Evolutionary conservation across 2,329 filamentous ascomycete genomes (phyloP), one percentile per base, ranked within the genome.

Genomic region (Botrytis byssoidea): DNA sequence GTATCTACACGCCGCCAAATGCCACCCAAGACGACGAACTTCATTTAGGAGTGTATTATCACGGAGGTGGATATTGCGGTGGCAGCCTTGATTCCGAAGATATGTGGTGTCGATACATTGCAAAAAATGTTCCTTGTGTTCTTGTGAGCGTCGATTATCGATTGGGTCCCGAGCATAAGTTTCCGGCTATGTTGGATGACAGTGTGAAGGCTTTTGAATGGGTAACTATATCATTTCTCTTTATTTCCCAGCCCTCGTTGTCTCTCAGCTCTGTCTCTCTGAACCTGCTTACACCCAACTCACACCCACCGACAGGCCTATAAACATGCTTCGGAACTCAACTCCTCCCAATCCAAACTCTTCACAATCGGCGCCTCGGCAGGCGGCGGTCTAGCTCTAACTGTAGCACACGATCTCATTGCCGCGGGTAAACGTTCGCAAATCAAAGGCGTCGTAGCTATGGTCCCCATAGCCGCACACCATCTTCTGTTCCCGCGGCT

Each of bases 21-120:
- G 29, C 72, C 4, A n/a, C 66, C 7, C 32, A 9, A 1, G 10
- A 37, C 2, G 51, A n/a, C 0, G 6, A 55, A 14, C 51, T 73
- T 25, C 88, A 88, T 3, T 83, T 86, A 12, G 84, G 86, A 78
- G 76, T 89, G 5, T 90, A 88, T 78, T 87, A 85, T 77, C 88
- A 90, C 76, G 88, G 88, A 7, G 88, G 88, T 1, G 88, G 88
- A 5, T 90, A 87, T 87, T 87, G 89, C 4, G 77, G 89, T 44
- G 88, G 93, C 79, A 60, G 87, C 87, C 80, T 94, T 90, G 76
- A 93, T 81, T 73, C 86, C 0, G 88, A 90, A 80, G 89, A 89
- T 76, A 83, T 84, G 6, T 85, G 89, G 4, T 86, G 86, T 69
- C 85, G 86, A n/a, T 85, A 88, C 76, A 78, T 90, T 18, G 88